Base-by-base conservation (phyloP, 257 asterid genomes). In the Scutellaria minor region DNA sequence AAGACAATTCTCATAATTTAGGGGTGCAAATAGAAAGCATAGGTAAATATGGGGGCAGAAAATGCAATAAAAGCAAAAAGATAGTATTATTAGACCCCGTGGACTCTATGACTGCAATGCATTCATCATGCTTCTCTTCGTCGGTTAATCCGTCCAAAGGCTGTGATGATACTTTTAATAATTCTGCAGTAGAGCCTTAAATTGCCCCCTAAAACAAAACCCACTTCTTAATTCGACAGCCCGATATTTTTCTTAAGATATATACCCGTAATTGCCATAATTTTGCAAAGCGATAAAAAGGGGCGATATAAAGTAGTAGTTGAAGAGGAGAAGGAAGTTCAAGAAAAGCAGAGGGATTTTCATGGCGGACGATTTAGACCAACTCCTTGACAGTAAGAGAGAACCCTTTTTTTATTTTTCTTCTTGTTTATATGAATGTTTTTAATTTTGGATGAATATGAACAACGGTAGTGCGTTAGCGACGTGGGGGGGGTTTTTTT, bases 341-440 rank as follows among this genome's bases (percentile, higher is more conserved):
- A 58, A 70, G 57, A 73, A 47, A 64, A 15, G 61, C 40, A 66
- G 73, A 74, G 51, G 55, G 18, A 59, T 64, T 69, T 72, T 79
- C 77, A 92, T 92, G 98, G 98, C 91, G 11, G 96, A 92, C 61
- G 98, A 92, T 75, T 86, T 95, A 74, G 99, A 95, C 84, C 88
- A 84, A 78, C 96, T 95, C 66, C 97, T 95, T 45, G 97, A 95
- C 82, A 92, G 99, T 95, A 83, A 88, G 95, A 60, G 12, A 39
- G 6, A 35, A 56, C 13, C 46, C 65, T n/a, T 11, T 35, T 31
- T 35, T 22, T 20, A 18, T 18, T n/a, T 40, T 14, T 68, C 2
- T 15, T 5, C 20, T 39, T 57, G 41, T 64, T 10, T 56, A n/a
- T n/a, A 50, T 22, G 15, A 35, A 9, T 14, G 51, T 27, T 54